A percentile compares a stretch with the other conserved stretches of the same genome.
Evolutionary conservation across 768 basidiomycete genomes (phyloP).

Genomic region (Boletus patriciae): DNA sequence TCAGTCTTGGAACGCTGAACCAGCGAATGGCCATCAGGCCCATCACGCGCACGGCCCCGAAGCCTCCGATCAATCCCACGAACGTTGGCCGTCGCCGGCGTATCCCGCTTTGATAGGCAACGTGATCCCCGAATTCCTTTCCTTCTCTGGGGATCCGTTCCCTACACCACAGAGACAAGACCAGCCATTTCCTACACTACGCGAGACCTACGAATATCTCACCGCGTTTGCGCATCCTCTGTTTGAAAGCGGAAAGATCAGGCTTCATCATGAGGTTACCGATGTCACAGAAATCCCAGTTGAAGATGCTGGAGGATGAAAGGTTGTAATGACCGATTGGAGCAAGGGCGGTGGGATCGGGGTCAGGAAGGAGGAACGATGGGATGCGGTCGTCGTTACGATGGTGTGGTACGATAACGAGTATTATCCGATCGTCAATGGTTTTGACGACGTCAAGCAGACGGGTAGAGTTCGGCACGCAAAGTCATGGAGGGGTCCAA

Average conservation of each 20-base stretch:
- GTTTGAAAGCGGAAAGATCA: slow-evolving; percentile 34
- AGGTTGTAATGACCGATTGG: slow-evolving; percentile 40
- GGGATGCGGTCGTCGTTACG: slow-evolving; percentile 53
- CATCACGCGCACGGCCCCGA: too few relatives aligned
- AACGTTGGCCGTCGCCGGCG: slow-evolving; percentile 46
- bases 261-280: slow-evolving; percentile 42
- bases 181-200: slow-evolving; percentile 33
- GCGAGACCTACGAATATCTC: slow-evolving; percentile 31
- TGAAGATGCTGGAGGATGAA: slow-evolving; percentile 37
- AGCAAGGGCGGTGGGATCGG: slow-evolving; percentile 19
- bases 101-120: slow-evolving; percentile 52
- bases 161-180: slow-evolving; percentile 20
- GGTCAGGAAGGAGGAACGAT: slow-evolving; percentile 35
- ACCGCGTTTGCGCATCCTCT: slow-evolving; percentile 27
- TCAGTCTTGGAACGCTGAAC: slow-evolving; percentile 1
- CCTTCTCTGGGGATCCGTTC: slow-evolving; percentile 33
- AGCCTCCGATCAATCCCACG: not conserved
- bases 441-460: slow-evolving; percentile 38
- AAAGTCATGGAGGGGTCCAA: slow-evolving; percentile 42
- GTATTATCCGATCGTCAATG: slow-evolving; percentile 45
- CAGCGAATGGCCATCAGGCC: not conserved
- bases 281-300: slow-evolving; percentile 37
- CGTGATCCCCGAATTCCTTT: slow-evolving; percentile 43
- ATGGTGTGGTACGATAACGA: slow-evolving; percentile 47
- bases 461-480: slow-evolving; percentile 44